These are phyloP conservation scores for Gossypium sturtianum DNA, from an alignment of 345 rosid genomes.

Conservation along the genomic window DNA sequence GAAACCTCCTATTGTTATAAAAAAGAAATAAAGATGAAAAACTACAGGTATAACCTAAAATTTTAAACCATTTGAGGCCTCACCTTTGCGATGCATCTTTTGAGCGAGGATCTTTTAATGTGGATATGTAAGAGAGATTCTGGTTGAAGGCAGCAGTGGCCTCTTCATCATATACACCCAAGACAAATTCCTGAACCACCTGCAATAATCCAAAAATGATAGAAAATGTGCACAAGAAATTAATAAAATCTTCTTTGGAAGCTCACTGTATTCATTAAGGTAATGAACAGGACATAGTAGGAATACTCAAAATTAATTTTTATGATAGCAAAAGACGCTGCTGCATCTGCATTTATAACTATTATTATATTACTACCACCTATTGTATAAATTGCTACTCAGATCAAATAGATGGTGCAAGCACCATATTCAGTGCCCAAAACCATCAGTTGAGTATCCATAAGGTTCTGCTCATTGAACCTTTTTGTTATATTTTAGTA, in stretches of 20 bases:
- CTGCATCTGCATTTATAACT: not conserved
- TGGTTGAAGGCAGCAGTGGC: slow-evolving; percentile 73
- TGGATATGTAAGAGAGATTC: slow-evolving; percentile 65
- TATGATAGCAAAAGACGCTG: not conserved
- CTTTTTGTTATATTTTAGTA: not conserved
- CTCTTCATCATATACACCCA: slow-evolving; percentile 75
- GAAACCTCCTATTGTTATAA: not conserved
- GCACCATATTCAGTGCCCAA: not conserved
- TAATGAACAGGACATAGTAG: not conserved
- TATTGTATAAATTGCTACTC: not conserved
- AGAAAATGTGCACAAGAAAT: not conserved
- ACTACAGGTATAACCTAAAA: not conserved
- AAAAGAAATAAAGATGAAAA: not conserved
- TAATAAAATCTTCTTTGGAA: not conserved
- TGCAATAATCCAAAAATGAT: slow-evolving; percentile 22
- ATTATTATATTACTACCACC: not conserved
- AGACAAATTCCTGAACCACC: slow-evolving; percentile 73
- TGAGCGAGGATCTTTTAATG: slow-evolving; percentile 70
- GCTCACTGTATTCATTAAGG: not conserved
- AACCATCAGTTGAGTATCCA: not conserved
- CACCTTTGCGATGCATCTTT: slow-evolving; percentile 87
- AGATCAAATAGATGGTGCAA: not conserved
- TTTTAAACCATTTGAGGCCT: not conserved
- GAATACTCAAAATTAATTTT: not conserved
- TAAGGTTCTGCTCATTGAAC: not conserved